Conservation (phyloP, 1,284 basidiomycete species). For the Apiotrichum gamsii region DNA sequence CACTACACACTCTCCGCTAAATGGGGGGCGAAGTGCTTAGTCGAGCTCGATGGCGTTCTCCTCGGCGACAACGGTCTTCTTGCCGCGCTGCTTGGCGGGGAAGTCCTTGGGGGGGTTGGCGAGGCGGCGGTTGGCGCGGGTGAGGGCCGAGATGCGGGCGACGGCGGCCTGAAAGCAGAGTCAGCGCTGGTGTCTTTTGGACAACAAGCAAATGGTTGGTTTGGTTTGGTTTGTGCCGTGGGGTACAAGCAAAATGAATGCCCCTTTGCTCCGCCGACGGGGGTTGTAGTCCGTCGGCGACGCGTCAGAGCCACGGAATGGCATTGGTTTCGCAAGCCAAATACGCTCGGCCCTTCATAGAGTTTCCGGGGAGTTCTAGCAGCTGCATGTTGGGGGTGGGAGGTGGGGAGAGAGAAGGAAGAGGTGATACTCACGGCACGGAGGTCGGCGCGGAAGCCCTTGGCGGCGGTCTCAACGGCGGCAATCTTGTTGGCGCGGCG, state of each 20-base stretch:
- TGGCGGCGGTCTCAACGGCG: slow-evolving; percentile 58
- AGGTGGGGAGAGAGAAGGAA: background rate
- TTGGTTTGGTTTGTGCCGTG: background rate
- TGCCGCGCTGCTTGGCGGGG: slow-evolving; percentile 67
- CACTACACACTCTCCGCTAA: background rate
- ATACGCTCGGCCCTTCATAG: slow-evolving; percentile 43
- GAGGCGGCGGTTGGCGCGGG: slow-evolving; percentile 64
- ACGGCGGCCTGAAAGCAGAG: slow-evolving; percentile 59
- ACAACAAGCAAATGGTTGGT: background rate
- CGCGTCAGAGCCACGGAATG: no score
- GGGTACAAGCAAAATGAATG: no score
- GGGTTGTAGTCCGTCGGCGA: background rate
- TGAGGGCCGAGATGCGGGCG: slow-evolving; percentile 70
- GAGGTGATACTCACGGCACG: slow-evolving; percentile 58
- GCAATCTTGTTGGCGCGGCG: slow-evolving; percentile 69
- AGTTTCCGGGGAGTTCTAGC: slow-evolving; percentile 39
- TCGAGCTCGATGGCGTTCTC: slow-evolving; percentile 46
- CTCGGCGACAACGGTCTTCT: slow-evolving; percentile 63
- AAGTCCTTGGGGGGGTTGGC: slow-evolving; percentile 56
- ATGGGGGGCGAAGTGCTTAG: slow-evolving; percentile 20
- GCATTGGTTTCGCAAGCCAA: slow-evolving; percentile 32
- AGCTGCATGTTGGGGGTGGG: slow-evolving; percentile 28
- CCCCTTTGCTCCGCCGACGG: background rate
- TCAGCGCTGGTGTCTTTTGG: slow-evolving; percentile 8
- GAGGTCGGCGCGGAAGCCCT: slow-evolving; percentile 76